phyloP scores from a whole-genome alignment of 2,329 filamentous ascomycete species.

The Chaetomium globosum region DNA sequence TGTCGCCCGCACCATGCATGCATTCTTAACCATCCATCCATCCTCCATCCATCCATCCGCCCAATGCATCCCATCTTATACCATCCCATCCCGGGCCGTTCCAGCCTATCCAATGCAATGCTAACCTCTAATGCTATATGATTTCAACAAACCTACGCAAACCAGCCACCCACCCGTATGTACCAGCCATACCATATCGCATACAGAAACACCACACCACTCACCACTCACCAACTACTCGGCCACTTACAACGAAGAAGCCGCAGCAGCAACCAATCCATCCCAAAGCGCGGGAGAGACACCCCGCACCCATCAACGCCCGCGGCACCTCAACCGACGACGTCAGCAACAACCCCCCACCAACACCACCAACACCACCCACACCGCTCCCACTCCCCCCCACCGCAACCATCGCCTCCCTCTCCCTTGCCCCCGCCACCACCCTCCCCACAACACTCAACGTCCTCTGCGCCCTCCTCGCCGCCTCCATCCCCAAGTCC shows the following conservation, averaged over 20 bases:
- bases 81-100: no score
- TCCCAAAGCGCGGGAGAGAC: conserved; percentile 26
- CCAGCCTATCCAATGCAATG: background rate
- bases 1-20: background rate
- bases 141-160: background rate
- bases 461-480: background rate
- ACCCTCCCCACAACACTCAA: background rate
- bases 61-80: background rate
- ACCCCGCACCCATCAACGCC: conserved; percentile 27
- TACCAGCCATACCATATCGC: background rate
- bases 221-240: background rate
- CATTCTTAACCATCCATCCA: background rate
- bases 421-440: background rate
- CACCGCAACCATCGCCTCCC: no score
- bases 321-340: conserved; percentile 16
- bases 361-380: background rate
- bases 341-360: background rate
- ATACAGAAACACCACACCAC: background rate
- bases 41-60: background rate
- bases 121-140: background rate
- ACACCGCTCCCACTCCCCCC: no score
- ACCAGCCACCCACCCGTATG: background rate
- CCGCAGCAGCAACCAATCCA: background rate
- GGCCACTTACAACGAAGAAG: background rate
- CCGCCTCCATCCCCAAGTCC: background rate